These are phyloP conservation scores for Aspergillus sp. DNA, from an alignment of 2,329 filamentous ascomycete species.

Conservation along the genomic window DNA sequence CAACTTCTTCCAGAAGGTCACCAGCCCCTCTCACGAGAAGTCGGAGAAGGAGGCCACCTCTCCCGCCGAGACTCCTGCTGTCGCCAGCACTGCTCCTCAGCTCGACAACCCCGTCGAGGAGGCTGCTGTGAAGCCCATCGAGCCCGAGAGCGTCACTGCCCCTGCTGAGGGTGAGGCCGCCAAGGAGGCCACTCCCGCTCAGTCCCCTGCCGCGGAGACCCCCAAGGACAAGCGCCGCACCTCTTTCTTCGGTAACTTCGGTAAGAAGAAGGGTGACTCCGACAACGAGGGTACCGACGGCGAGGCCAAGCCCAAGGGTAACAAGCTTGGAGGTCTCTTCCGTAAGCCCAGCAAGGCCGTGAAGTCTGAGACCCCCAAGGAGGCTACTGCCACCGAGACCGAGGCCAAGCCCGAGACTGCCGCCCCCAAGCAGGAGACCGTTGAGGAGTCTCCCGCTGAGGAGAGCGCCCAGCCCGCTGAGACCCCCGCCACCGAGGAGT, in stretches of 20 bases:
- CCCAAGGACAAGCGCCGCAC: conserved; percentile 51
- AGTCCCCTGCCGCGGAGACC: conserved; percentile 32
- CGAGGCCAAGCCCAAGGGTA: conserved; percentile 44
- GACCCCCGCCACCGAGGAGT: conserved; percentile 24
- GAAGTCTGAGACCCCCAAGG: conserved; percentile 40
- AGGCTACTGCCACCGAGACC: conserved; percentile 29
- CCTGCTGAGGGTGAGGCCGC: conserved; percentile 39
- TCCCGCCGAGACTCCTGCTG: conserved; percentile 45
- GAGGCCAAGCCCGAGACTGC: conserved; percentile 33
- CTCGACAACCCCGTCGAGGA: conserved; percentile 46
- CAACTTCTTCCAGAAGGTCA: conserved; percentile 71
- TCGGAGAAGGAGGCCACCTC: conserved; percentile 50
- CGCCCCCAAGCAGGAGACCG: conserved; percentile 27
- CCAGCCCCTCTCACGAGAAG: conserved; percentile 47
- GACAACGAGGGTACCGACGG: conserved; percentile 49
- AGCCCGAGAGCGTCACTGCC: conserved; percentile 46
- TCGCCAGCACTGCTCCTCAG: conserved; percentile 51
- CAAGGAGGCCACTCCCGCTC: conserved; percentile 31
- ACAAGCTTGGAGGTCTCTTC: conserved; percentile 49
- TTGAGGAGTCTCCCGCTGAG: conserved; percentile 26
- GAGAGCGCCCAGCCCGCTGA: conserved; percentile 28
- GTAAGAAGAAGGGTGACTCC: conserved; percentile 51
- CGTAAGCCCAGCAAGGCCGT: conserved; percentile 50
- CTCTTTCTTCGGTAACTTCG: conserved; percentile 56
- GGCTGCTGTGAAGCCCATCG: conserved; percentile 37